Percentiles rank a stretch among this genome's conserved stretches.
Conservation (phyloP, 2,329 filamentous ascomycete genomes). For the Didymella keratinophila region DNA sequence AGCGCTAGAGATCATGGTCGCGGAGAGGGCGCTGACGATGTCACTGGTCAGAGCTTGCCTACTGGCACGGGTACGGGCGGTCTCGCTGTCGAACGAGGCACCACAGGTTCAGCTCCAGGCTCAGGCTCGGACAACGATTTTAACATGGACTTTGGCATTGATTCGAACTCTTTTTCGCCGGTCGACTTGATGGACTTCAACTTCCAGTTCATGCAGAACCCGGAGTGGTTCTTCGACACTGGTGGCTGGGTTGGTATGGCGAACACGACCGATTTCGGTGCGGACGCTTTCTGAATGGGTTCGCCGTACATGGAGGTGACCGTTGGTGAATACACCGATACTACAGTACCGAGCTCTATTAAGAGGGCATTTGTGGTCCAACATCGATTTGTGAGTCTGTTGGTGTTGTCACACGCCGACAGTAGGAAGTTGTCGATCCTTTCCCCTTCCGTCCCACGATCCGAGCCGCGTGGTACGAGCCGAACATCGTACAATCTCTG, state of each 20-base stretch:
- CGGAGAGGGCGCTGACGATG: conserved; percentile 18
- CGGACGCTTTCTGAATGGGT: too few species aligned
- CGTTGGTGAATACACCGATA: too few species aligned
- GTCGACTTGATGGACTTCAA: conserved; percentile 1
- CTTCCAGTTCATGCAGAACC: conserved; percentile 10
- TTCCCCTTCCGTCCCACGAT: neutral
- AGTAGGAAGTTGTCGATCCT: neutral
- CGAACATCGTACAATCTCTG: neutral
- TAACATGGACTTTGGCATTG: neutral
- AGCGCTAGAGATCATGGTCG: conserved; percentile 20
- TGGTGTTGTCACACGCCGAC: too few species aligned
- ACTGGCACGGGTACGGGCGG: neutral
- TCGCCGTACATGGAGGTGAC: too few species aligned
- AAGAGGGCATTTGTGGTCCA: too few species aligned
- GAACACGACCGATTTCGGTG: too few species aligned
- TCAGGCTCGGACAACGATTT: neutral
- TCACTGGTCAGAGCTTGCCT: neutral
- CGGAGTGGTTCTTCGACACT: conserved; percentile 11
- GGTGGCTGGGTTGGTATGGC: neutral
- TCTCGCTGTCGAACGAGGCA: neutral
- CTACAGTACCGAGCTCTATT: too few species aligned
- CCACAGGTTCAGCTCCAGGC: neutral
- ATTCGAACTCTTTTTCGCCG: neutral
- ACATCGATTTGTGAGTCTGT: too few species aligned
- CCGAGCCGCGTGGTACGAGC: neutral